Evolutionary conservation across 129 eudicot genomes (phyloP).

Genomic region (Chrysanthemum lavandulifolium): DNA sequence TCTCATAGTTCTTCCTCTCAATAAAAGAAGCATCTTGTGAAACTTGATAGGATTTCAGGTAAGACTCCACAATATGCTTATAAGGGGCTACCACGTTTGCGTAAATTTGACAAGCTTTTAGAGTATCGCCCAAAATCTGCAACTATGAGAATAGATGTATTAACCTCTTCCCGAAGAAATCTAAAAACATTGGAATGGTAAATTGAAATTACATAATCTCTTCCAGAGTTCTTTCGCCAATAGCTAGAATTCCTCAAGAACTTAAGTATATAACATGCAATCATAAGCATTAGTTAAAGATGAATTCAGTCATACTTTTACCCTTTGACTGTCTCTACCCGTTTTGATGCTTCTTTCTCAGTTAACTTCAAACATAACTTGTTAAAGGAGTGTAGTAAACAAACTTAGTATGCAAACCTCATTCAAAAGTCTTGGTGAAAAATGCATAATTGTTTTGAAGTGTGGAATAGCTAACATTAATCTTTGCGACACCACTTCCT

Average conservation of each 20-base stretch:
- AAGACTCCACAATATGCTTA: conserved; percentile 76
- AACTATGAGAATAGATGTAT: conserved; percentile 76
- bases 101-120: conserved; percentile 53
- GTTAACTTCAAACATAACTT: too few species aligned
- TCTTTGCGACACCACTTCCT: too few species aligned
- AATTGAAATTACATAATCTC: conserved; percentile 89
- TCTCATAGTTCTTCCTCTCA: conserved; percentile 70
- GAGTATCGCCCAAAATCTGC: conserved; percentile 84
- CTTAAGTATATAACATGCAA: conserved; percentile 26
- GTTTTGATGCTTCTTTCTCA: too few species aligned
- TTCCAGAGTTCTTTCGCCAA: conserved; percentile 78
- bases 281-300: too few species aligned
- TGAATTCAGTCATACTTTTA: too few species aligned
- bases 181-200: conserved; percentile 95
- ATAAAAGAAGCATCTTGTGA: conserved; percentile 65
- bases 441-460: too few species aligned
- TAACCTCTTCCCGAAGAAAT: conserved; percentile 61
- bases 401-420: too few species aligned
- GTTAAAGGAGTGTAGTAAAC: too few species aligned
- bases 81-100: conserved; percentile 91
- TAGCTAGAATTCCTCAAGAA: conserved; percentile 57
- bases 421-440: too few species aligned
- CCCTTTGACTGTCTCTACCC: too few species aligned
- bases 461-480: too few species aligned
- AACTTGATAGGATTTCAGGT: conserved; percentile 55